phyloP scores from a whole-genome alignment of 1,284 basidiomycete species.

The Fomitopsis pinicola region DNA sequence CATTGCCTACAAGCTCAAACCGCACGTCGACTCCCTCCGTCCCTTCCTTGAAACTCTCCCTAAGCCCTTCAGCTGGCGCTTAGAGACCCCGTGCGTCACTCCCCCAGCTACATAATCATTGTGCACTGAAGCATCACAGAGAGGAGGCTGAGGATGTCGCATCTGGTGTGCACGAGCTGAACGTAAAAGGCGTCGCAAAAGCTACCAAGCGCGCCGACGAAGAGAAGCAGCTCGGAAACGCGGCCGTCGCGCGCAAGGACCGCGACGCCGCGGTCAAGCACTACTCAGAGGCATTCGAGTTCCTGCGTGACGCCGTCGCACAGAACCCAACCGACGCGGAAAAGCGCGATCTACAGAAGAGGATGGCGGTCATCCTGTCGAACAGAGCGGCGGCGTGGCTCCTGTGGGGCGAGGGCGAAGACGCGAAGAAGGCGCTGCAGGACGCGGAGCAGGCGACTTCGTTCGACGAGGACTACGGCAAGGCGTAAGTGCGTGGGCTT shows the following conservation, averaged over 20 bases:
- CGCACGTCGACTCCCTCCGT: constrained; percentile 23
- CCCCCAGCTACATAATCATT: too few species aligned
- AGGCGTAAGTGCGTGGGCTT: constrained; percentile 13
- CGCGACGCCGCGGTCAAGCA: constrained; percentile 25
- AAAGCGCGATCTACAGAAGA: constrained; percentile 22
- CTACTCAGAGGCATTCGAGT: constrained; percentile 29
- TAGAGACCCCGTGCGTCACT: constrained; percentile 27
- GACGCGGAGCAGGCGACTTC: constrained; percentile 14
- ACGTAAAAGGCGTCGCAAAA: constrained; percentile 20
- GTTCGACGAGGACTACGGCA: constrained; percentile 14
- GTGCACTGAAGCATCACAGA: constrained; percentile 1
- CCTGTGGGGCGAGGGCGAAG: constrained; percentile 15
- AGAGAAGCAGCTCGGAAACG: constrained; percentile 28
- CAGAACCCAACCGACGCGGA: constrained; percentile 27
- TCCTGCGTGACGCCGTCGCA: constrained; percentile 24
- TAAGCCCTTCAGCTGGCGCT: constrained; percentile 30
- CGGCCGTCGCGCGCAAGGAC: constrained; percentile 27
- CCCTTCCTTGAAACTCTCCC: constrained; percentile 36
- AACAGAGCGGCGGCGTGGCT: constrained; percentile 28
- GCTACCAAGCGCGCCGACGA: constrained; percentile 21
- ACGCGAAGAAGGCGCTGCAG: constrained; percentile 15
- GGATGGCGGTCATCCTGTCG: constrained; percentile 29
- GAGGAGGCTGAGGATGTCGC: constrained; percentile 28
- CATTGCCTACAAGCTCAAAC: constrained; percentile 28
- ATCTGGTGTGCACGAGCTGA: constrained; percentile 26